phyloP scores from a whole-genome alignment of 1,284 basidiomycete species.

The Cutaneotrichosporon spelunceum region DNA sequence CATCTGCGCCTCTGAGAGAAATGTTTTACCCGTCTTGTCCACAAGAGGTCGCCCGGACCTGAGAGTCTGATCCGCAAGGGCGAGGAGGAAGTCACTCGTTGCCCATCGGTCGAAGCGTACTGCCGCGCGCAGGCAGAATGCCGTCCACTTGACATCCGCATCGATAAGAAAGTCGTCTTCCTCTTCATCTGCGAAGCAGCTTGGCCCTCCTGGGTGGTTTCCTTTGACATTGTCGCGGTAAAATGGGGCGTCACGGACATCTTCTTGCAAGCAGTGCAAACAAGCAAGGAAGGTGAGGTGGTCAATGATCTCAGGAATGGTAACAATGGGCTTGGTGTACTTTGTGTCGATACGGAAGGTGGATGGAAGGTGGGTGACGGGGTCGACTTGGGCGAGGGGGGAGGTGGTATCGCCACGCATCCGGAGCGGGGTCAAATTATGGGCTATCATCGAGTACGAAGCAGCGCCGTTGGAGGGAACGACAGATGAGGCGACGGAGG shows the following conservation, averaged over 20 bases:
- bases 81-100: background rate
- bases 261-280: conserved; percentile 22
- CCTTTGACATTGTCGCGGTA: background rate
- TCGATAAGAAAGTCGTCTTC: conserved; percentile 6
- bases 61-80: background rate
- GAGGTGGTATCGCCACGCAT: background rate
- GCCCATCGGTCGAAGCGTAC: conserved; percentile 21
- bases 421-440: background rate
- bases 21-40: background rate
- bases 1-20: conserved; percentile 5
- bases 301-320: conserved; percentile 26
- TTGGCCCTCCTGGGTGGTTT: background rate
- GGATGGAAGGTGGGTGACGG: conserved; percentile 23
- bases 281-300: conserved; percentile 31
- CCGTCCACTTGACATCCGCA: conserved; percentile 23
- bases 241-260: conserved; percentile 16
- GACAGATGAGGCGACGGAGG: background rate
- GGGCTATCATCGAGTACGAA: background rate
- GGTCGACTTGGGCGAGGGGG: conserved; percentile 17
- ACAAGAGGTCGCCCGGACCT: background rate
- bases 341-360: conserved; percentile 21
- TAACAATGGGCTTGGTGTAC: conserved; percentile 16
- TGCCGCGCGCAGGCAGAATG: conserved; percentile 23
- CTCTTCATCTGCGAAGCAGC: background rate
- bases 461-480: background rate